phyloP scores from a whole-genome alignment of 495 filamentous ascomycete genomes.

The Delitschia confertaspora region DNA sequence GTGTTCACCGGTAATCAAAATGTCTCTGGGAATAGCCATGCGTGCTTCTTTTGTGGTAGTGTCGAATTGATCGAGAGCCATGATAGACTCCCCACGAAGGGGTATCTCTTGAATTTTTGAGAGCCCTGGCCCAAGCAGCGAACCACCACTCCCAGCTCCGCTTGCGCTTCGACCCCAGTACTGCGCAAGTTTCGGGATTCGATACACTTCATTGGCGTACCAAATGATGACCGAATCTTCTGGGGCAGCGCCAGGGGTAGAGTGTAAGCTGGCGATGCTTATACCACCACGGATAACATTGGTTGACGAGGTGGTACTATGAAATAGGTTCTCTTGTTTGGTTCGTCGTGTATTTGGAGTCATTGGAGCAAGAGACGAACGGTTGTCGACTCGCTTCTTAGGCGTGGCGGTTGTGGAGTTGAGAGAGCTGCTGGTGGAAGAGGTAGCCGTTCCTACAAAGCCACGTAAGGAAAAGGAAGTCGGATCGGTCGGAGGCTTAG shows the following conservation, averaged over 20 bases:
- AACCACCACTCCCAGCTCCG: constrained; percentile 17
- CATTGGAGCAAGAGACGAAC: constrained; percentile 63
- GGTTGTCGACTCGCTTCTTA: too few relatives aligned
- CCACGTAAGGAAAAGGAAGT: constrained; percentile 62
- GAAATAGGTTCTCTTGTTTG: constrained; percentile 48
- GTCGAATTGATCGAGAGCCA: constrained; percentile 28
- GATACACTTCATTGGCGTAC: constrained; percentile 33
- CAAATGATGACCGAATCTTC: constrained; percentile 38
- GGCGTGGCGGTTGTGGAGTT: constrained; percentile 8
- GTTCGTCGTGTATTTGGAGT: constrained; percentile 68
- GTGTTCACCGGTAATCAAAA: constrained; percentile 32
- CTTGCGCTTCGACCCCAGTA: constrained; percentile 33
- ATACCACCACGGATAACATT: constrained; percentile 53
- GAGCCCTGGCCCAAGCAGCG: constrained; percentile 28
- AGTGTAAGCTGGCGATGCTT: constrained; percentile 38
- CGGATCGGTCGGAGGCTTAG: constrained; percentile 47
- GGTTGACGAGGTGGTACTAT: constrained; percentile 38
- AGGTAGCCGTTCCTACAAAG: constrained; percentile 42
- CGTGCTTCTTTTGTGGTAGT: constrained; percentile 22
- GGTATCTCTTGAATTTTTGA: constrained; percentile 26
- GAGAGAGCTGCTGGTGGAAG: constrained; percentile 5
- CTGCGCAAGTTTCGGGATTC: constrained; percentile 31
- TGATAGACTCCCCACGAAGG: constrained; percentile 27
- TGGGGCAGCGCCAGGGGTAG: constrained; percentile 14
- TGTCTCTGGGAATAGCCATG: constrained; percentile 22